Base-by-base conservation (phyloP, 2,329 filamentous ascomycete genomes). In the Sporothrix mexicana region DNA sequence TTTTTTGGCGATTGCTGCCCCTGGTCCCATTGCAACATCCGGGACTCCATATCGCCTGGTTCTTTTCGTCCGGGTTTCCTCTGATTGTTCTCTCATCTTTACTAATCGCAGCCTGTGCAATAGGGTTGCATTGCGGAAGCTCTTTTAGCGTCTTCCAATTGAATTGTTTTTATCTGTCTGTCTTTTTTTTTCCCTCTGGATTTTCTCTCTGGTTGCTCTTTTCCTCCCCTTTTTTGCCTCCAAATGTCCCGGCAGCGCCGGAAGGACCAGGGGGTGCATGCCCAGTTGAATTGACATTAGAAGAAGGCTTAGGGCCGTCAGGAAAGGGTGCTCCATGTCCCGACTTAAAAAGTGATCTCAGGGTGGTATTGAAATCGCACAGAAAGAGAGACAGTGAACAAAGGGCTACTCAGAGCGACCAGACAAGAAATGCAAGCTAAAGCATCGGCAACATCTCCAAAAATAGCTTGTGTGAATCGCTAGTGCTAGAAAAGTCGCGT, bases 171-270 rank as follows among this genome's bases (percentile, higher is more conserved):
- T 7, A 36, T 36, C 30, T 36, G 5, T 36, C 7, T 36, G 13
- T 49, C 1, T 17, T 17, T 12, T 49, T 49, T 49, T 13, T 49
- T 49, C 10, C 4, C 36, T 59, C 51, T 20, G 51, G 10, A 36
- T 59, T 25, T 10, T 25, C 17, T 6, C 12, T 20, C 20, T 9
- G 17, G 49, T 43, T n/a, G 7, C 17, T 43, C 10, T 62, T n/a
- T 13, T 45, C 8, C 36, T 23, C 25, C 41, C 30, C 5, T 49
- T 66, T 59, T 30, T 67, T 49, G 43, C 43, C 64, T 51, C 45
- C 64, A 51, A 66, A 66, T 51, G 25, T 47, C 36, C 64, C 64
- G 64, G 64, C 23, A 67, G 64, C 45, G 45, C 64, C 64, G 64
- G 64, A 51, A 51, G 23, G 15, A 47, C 61, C 20, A 45, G 41